Evolutionary conservation across 192 early-diverging fungal species (phyloP).

Genomic region (Diversispora epigaea): DNA sequence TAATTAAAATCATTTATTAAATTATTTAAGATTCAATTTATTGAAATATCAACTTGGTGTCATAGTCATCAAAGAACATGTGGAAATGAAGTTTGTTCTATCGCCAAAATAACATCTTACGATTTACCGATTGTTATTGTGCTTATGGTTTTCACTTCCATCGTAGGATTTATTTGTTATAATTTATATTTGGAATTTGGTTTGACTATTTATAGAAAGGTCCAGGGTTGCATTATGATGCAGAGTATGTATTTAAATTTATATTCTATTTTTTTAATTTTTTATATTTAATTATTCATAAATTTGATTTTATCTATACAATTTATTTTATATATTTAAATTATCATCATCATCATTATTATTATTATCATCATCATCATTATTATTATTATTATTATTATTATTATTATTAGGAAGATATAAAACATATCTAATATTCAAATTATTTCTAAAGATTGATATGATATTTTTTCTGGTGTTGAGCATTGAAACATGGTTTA

Average conservation of each 20-base stretch:
- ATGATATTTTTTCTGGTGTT: not conserved
- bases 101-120: not conserved
- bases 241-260: not conserved
- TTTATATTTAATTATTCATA: not conserved
- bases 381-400: not conserved
- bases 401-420: not conserved
- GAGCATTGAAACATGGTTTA: not conserved
- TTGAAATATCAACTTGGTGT: not conserved
- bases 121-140: not conserved
- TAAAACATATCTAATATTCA: not conserved
- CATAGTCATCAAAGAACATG: not conserved
- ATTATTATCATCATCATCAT: too few relatives aligned
- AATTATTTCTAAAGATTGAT: not conserved
- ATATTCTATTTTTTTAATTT: not conserved
- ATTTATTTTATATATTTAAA: too few relatives aligned
- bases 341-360: too few relatives aligned
- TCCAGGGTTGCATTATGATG: not conserved
- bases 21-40: not conserved
- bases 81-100: not conserved
- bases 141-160: not conserved
- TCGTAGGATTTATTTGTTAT: not conserved
- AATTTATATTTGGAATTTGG: slow-evolving; percentile 1
- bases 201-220: not conserved
- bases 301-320: not conserved
- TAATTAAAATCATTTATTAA: too few relatives aligned